Evolutionary conservation across 176 grass and related monocot genomes (phyloP).

Genomic region (Oryza glaberrima): DNA sequence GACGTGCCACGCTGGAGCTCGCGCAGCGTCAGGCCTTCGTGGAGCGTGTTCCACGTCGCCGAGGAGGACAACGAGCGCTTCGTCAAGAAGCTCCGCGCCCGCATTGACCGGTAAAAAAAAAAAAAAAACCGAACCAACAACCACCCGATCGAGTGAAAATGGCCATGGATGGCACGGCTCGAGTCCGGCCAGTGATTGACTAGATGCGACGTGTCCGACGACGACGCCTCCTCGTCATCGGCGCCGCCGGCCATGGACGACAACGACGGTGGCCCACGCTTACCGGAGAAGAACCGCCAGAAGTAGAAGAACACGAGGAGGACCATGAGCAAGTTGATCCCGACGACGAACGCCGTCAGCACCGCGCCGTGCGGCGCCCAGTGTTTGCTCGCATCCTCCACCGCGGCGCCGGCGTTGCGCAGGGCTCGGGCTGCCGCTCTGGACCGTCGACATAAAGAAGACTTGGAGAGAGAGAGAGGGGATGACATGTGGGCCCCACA

Average conservation of each 20-base stretch:
- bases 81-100: slow-evolving; percentile 69
- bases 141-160: neutral
- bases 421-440: too few species aligned
- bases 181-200: neutral
- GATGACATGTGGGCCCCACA: too few species aligned
- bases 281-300: slow-evolving; percentile 64
- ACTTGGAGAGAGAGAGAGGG: too few species aligned
- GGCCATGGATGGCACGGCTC: too few species aligned
- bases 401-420: slow-evolving; percentile 23
- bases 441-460: slow-evolving; percentile 24
- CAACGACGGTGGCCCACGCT: neutral
- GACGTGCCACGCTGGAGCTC: slow-evolving; percentile 60
- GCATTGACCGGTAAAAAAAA: slow-evolving; percentile 49
- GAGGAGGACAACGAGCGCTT: slow-evolving; percentile 78
- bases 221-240: neutral
- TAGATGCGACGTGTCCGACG: slow-evolving; percentile 9
- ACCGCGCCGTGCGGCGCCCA: slow-evolving; percentile 41
- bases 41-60: slow-evolving; percentile 61
- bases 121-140: too few species aligned
- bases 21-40: slow-evolving; percentile 67
- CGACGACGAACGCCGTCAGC: slow-evolving; percentile 47
- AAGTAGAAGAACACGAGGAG: slow-evolving; percentile 62
- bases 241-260: neutral
- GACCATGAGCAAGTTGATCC: slow-evolving; percentile 60
- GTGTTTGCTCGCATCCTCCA: slow-evolving; percentile 1